A percentile compares a stretch with the other conserved stretches of the same genome.
phyloP scores from a whole-genome alignment of 116 monocot species.

The Cymodocea nodosa region DNA sequence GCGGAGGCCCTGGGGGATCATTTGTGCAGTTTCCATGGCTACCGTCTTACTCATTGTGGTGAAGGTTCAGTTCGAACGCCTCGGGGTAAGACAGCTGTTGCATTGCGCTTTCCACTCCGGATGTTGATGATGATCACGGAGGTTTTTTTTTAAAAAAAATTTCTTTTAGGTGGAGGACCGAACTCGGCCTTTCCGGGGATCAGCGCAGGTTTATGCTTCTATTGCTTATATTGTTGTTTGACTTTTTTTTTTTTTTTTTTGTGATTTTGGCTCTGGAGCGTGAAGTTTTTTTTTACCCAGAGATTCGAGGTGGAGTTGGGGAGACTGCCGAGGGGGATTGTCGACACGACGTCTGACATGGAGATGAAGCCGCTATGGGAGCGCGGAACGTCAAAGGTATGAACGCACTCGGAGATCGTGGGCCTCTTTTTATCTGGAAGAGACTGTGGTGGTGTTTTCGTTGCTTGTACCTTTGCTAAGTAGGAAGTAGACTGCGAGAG shows the following conservation, averaged over 20 bases:
- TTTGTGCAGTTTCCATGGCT: too few relatives aligned
- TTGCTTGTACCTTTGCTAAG: too few relatives aligned
- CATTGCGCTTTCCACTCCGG: too few relatives aligned
- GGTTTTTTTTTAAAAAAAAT: neutral
- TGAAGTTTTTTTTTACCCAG: neutral
- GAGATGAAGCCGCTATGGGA: slow-evolving; percentile 56
- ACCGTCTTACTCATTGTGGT: too few relatives aligned
- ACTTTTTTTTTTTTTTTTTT: neutral
- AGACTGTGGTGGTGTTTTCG: neutral
- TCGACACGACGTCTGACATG: slow-evolving; percentile 52
- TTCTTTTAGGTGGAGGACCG: slow-evolving; percentile 27
- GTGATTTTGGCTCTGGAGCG: neutral
- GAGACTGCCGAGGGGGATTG: slow-evolving; percentile 52
- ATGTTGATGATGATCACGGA: too few relatives aligned
- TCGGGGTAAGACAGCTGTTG: too few relatives aligned
- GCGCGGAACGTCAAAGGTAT: slow-evolving; percentile 17
- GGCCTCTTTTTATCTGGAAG: too few relatives aligned
- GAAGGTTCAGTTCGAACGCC: too few relatives aligned
- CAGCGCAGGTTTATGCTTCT: neutral
- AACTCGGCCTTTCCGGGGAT: slow-evolving; percentile 4
- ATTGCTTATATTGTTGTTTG: neutral
- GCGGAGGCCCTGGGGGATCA: too few relatives aligned
- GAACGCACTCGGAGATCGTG: too few relatives aligned
- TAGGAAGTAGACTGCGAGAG: too few relatives aligned
- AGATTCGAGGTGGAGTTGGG: slow-evolving; percentile 11